Evolutionary conservation across 1,284 basidiomycete species (phyloP), one percentile per base, ranked within the genome.

Genomic region (Prillingera fragicola): DNA sequence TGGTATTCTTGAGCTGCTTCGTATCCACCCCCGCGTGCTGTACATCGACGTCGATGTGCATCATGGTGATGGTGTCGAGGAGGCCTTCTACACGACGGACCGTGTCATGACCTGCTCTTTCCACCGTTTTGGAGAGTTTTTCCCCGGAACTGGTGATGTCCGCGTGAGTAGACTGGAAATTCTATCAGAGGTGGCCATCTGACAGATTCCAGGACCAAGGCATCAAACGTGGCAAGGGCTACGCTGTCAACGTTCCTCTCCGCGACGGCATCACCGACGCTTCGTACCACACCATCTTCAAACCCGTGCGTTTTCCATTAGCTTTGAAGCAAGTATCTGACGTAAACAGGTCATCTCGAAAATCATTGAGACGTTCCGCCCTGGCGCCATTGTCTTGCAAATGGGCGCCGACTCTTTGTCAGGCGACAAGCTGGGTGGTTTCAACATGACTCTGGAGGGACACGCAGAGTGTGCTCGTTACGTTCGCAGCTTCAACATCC

Each of bases 1-100:
- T 32, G 82, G 82, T 21, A 90, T 92, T 33, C 77, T 95, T 31
- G 90, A 95, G 70, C 80, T 95, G 12, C 75, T 94, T 12, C 79
- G 77, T 15, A 74, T 74, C 52, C 78, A 80, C 62, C 81, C 87
- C 0, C 85, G 95, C 44, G 92, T 98, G 2, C 75, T 98, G 19
- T 98, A 98, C 70, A 87, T 98, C 65, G 94, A 98, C 70, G 94
- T 98, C 45, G 94, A 98, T 70, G 90, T 91, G 45, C 94, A 97
- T 68, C 94, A 98, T 49, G 94, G 94, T 7, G 95, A 98, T 64
- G 95, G 94, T 15, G 94, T 98, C 26, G 94, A 98, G 62, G 94
- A 98, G 67, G 95, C 94, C 1, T 98, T 98, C 75, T 97, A 96
- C 70, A 91, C 88, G 19, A 96, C 90, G 3, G 87, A 98, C 67